phyloP scores from a whole-genome alignment of 768 basidiomycete species.

The Mycena maculata region DNA sequence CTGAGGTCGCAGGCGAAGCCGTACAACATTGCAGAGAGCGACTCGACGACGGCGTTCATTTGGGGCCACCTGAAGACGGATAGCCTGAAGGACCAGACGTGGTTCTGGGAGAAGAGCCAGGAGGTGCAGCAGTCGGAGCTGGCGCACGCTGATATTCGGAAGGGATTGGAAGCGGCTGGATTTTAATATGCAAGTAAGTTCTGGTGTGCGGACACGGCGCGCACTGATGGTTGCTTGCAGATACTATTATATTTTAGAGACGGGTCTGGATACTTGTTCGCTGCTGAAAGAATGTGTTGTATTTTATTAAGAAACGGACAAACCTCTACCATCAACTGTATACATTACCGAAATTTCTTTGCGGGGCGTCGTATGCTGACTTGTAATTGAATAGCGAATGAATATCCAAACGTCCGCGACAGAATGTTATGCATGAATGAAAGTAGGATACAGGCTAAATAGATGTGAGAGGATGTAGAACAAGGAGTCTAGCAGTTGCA shows the following conservation, averaged over 20 bases:
- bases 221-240: background rate
- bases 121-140: constrained; percentile 70
- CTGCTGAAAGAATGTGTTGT: constrained; percentile 3
- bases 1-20: constrained; percentile 66
- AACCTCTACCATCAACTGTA: constrained; percentile 1
- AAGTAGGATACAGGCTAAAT: constrained; percentile 48
- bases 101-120: constrained; percentile 70
- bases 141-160: constrained; percentile 72
- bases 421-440: constrained; percentile 39
- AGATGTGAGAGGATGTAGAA: constrained; percentile 37
- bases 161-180: constrained; percentile 75
- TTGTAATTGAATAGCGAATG: constrained; percentile 28
- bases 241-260: constrained; percentile 1
- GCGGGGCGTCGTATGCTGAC: background rate
- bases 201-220: background rate
- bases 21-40: constrained; percentile 62
- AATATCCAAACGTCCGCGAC: constrained; percentile 55
- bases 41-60: constrained; percentile 60
- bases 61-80: constrained; percentile 56
- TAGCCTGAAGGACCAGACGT: constrained; percentile 55
- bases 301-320: constrained; percentile 13
- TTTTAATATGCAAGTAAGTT: constrained; percentile 54
- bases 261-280: constrained; percentile 19
- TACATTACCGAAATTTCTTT: background rate
- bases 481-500: constrained; percentile 74